Percentiles rank a stretch among this genome's conserved stretches.
These are phyloP conservation scores for Kodamaea leandrae DNA, from an alignment of 805 yeast genomes.

Conservation along the genomic window DNA sequence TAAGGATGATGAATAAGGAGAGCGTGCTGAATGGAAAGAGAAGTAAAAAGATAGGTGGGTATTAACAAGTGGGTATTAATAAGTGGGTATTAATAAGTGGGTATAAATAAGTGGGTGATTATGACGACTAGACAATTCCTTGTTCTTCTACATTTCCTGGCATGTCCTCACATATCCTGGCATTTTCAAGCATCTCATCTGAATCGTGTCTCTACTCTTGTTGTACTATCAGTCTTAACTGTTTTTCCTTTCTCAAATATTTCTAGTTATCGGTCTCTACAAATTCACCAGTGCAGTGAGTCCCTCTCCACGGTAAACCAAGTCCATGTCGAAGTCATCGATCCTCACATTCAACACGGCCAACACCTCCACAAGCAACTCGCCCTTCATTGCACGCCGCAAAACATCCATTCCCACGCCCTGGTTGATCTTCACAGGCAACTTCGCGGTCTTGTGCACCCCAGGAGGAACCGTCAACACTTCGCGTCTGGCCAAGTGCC, in stretches of 20 bases:
- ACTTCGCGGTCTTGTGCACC: conserved; percentile 44
- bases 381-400: conserved; percentile 49
- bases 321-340: conserved; percentile 38
- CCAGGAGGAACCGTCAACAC: conserved; percentile 52
- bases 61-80: too few species aligned
- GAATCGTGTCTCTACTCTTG: background rate
- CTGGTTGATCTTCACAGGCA: conserved; percentile 46
- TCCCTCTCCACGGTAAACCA: conserved; percentile 47
- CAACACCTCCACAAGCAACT: conserved; percentile 44
- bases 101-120: too few species aligned
- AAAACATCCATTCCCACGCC: conserved; percentile 51
- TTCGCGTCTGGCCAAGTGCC: conserved; percentile 42
- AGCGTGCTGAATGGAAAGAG: too few species aligned
- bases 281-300: conserved; percentile 16
- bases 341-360: conserved; percentile 43
- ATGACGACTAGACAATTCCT: too few species aligned
- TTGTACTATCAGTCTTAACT: background rate
- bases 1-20: too few species aligned
- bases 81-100: too few species aligned
- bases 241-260: background rate
- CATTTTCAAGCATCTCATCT: too few species aligned
- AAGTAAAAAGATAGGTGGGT: too few species aligned
- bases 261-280: too few species aligned
- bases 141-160: too few species aligned
- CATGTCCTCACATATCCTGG: too few species aligned